phyloP scores from a whole-genome alignment of 106 monocot species.

The Chionographis japonica region DNA sequence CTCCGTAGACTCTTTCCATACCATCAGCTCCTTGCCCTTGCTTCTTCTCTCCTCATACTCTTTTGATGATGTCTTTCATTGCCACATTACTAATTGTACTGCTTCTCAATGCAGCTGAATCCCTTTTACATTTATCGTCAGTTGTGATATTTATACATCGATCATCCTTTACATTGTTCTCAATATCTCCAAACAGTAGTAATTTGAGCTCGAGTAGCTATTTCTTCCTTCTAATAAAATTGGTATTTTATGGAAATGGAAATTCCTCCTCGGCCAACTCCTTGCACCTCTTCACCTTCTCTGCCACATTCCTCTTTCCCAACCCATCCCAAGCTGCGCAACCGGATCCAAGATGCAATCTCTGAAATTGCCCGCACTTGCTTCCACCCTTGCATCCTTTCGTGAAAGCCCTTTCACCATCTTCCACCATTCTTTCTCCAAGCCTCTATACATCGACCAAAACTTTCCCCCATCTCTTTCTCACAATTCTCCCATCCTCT shows the following conservation, averaged over 20 bases:
- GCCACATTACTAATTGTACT: not conserved
- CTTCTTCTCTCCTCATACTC: constrained; percentile 8
- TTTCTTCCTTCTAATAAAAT: too few species aligned
- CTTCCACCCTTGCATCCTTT: constrained; percentile 30
- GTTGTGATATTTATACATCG: not conserved
- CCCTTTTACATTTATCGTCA: not conserved
- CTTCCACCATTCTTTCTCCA: constrained; percentile 46
- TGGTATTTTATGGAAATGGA: too few species aligned
- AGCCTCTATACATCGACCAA: constrained; percentile 43
- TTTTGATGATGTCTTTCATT: constrained; percentile 1
- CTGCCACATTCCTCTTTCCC: too few species aligned
- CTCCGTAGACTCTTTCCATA: constrained; percentile 6
- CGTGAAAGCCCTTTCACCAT: constrained; percentile 22
- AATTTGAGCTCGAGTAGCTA: too few species aligned
- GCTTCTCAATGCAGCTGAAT: too few species aligned
- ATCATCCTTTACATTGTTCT: constrained; percentile 31
- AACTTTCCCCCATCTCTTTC: constrained; percentile 29
- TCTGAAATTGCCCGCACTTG: too few species aligned
- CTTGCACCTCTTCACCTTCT: too few species aligned
- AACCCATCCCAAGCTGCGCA: constrained; percentile 20
- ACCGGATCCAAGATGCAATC: too few species aligned
- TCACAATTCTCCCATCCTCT: constrained; percentile 51
- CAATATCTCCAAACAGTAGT: too few species aligned
- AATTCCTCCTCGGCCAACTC: too few species aligned
- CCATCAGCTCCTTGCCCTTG: constrained; percentile 19